Evolutionary conservation across 177 flowering plant genomes (phyloP), one percentile per base, ranked within the genome.

Genomic region (Vitis hybrid): DNA sequence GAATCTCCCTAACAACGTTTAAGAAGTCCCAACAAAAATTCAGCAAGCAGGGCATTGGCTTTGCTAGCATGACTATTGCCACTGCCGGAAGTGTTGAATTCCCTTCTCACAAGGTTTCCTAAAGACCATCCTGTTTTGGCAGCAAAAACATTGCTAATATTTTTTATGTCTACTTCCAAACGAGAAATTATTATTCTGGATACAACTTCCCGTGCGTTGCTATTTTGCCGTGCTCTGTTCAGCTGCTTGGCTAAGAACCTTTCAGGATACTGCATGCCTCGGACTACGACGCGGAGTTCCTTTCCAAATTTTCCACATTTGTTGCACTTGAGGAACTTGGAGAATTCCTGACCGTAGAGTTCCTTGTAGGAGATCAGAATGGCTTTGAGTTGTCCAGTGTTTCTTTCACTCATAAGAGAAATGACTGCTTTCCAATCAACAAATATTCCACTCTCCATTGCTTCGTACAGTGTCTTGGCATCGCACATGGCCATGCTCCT

Each of bases 401-500:
- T 77, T 67, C 86, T 79, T 56, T 75, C 79, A 62, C 79, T 74
- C 39, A 81, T 15, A 2, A 81, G 51, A 1, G 79, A 77, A 52
- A 72, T 58, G 15, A 83, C 77, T 21, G 78, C 77, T 72, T 69
- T 79, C 67, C 72, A 66, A 62, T 83, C 86, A 13, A 79, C 45
- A 52, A 52, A 71, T 57, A 60, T 75, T 4, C 84, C 81, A 51
- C 84, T 83, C 77, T 81, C 83, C 70, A 83, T 75, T 21, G 86
- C 84, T 66, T 83, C 86, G 39, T 71, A 83, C 31, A 83, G 70
- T 31, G 78, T 76, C 77, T 83, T 83, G 11, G 86, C 82, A 63
- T 83, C 84, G 31, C 86, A 81, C 84, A 81, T 79, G n/a, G 82
- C 84, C 86, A 83, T 72, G 82, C 84, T 79, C 65, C 49, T 73